Evolutionary conservation across 495 filamentous ascomycete species (phyloP), one percentile per base, ranked within the genome.

Genomic region (Talaromyces stipitatus): DNA sequence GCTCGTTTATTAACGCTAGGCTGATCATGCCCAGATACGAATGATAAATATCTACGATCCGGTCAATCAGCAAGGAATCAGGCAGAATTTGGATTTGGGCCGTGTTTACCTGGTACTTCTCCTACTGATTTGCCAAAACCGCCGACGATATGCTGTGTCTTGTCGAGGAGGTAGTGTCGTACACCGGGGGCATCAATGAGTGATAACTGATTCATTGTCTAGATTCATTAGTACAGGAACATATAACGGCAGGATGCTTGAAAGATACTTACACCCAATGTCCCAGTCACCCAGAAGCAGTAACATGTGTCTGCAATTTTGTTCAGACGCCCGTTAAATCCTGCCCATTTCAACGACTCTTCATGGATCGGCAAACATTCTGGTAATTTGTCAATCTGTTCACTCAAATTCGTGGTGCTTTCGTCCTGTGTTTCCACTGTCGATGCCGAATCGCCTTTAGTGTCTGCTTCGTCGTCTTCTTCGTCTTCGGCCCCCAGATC

Each of bases 261-360:
- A 58, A 14, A 29, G 46, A 5, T 26, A 50, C 75, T 61, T 74
- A 89, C 82, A 50, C 70, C 72, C 6, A 97, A 69, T 5, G 89
- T 82, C 10, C 81, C 91, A 26, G 78, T 78, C 2, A 87, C 88
- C 94, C 94, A 98, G 76, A 91, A 98, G 5, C 81, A 84, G 69
- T 98, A 97, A 70, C 94, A 98, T 1, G 92, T 97, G 71, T 98
- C 94, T 18, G 86, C 85, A 11, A 82, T 68, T 66, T 98, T 98
- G 72, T 96, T 96, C 59, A 79, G 81, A 30, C 94, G 83, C 43
- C 94, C 94, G 62, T 92, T 95, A 66, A 95, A 89, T 22, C 90
- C 92, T 6, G 80, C 78, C 59, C 73, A 82, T 47, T 66, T 76
- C 68, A 77, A 71, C 61, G 61, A 67, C 41, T 64, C 60, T 52